Conservation (phyloP, 257 asterid species). For the Solanum megistacrolobum region DNA sequence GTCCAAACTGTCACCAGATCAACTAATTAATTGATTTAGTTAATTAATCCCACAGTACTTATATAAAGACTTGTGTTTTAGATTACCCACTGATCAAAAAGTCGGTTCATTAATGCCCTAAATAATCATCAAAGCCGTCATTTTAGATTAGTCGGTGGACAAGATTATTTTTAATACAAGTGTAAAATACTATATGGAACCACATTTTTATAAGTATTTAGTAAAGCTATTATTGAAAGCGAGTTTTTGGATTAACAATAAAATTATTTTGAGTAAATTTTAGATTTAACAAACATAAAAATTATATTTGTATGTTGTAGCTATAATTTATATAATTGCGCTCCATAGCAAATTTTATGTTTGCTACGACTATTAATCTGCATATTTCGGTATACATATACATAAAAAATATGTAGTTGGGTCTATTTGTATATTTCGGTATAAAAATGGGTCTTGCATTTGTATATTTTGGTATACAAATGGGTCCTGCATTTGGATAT, state of each 20-base stretch:
- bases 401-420: no score
- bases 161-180: neutral
- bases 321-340: no score
- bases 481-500: no score
- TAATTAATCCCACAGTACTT: constrained; percentile 3
- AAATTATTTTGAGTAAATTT: neutral
- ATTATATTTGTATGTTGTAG: no score
- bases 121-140: constrained; percentile 15
- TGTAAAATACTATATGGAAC: neutral
- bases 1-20: neutral
- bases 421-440: no score
- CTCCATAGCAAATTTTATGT: no score
- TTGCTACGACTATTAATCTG: no score
- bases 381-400: no score
- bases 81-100: constrained; percentile 21
- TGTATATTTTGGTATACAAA: no score
- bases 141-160: constrained; percentile 45
- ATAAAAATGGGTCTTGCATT: no score
- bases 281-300: no score
- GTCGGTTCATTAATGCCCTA: constrained; percentile 20
- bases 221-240: neutral
- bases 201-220: neutral
- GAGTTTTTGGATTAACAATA: neutral
- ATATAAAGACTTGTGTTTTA: constrained; percentile 20
- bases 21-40: neutral